A percentile compares a stretch with the other conserved stretches of the same genome.
phyloP scores from a whole-genome alignment of 148 eudicot genomes.

The Silene latifolia region DNA sequence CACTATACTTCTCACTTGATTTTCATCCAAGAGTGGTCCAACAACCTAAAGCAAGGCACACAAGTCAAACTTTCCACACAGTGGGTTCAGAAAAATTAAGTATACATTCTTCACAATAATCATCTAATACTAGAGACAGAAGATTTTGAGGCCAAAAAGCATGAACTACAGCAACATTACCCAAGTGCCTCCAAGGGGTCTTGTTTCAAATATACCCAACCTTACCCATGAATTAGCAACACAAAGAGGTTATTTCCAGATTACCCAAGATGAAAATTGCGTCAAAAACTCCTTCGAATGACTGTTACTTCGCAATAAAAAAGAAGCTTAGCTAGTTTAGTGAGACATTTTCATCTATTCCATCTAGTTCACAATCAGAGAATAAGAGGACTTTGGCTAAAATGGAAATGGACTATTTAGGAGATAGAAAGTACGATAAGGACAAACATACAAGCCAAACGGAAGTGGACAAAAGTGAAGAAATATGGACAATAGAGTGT shows the following conservation, averaged over 20 bases:
- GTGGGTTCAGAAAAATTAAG: background rate
- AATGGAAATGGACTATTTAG: too few species aligned
- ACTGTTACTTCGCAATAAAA: too few species aligned
- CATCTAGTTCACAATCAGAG: too few species aligned
- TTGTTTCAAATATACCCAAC: too few species aligned
- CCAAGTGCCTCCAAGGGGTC: too few species aligned
- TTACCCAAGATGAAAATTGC: background rate
- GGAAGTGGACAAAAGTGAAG: background rate
- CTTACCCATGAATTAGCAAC: too few species aligned
- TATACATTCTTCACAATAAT: too few species aligned
- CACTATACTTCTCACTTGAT: slow-evolving; percentile 35
- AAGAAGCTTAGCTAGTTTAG: too few species aligned
- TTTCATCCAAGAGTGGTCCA: slow-evolving; percentile 36
- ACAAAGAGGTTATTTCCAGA: background rate
- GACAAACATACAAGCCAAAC: background rate
- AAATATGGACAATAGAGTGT: background rate
- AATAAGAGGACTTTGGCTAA: too few species aligned
- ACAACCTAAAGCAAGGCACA: slow-evolving; percentile 26
- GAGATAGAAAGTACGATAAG: background rate
- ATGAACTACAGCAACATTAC: background rate
- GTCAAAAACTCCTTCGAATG: background rate
- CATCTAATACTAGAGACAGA: too few species aligned
- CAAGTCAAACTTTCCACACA: background rate
- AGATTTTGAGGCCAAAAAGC: background rate
- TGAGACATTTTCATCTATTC: too few species aligned